Conservation (phyloP, 176 grass and related monocot genomes). For the Ananas comosus region DNA sequence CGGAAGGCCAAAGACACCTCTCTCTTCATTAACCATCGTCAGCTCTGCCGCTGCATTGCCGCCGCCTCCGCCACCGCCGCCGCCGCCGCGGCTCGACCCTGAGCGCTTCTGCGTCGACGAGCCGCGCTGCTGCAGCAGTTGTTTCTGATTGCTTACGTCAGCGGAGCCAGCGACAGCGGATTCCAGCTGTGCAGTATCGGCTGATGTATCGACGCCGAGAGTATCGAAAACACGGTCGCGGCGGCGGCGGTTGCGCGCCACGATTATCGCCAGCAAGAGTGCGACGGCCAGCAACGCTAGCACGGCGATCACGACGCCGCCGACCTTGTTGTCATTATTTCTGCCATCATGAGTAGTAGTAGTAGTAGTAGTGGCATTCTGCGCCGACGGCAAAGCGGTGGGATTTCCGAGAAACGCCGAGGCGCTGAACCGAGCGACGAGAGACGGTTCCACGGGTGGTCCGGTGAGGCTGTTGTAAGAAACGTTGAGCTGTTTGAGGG, state of each 20-base stretch:
- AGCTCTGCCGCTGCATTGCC: not conserved
- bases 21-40: conserved; percentile 12
- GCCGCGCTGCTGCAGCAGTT: not conserved
- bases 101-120: not conserved
- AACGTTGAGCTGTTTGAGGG: not conserved
- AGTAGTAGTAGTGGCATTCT: too few species aligned
- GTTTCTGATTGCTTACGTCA: not conserved
- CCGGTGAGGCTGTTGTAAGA: conserved; percentile 9
- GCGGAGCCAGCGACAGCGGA: not conserved
- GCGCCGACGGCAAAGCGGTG: not conserved
- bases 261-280: not conserved
- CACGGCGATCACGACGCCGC: not conserved
- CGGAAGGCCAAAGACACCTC: conserved; percentile 4
- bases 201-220: not conserved
- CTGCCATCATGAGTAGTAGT: too few species aligned
- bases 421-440: conserved; percentile 10
- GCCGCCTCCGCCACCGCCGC: too few species aligned
- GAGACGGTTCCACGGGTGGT: not conserved
- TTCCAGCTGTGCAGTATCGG: not conserved
- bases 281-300: not conserved
- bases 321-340: not conserved
- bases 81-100: not conserved
- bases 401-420: conserved; percentile 3
- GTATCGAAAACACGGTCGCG: not conserved
- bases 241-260: not conserved